phyloP scores from a whole-genome alignment of 179 eudicot genomes.

The Silene vulgaris region DNA sequence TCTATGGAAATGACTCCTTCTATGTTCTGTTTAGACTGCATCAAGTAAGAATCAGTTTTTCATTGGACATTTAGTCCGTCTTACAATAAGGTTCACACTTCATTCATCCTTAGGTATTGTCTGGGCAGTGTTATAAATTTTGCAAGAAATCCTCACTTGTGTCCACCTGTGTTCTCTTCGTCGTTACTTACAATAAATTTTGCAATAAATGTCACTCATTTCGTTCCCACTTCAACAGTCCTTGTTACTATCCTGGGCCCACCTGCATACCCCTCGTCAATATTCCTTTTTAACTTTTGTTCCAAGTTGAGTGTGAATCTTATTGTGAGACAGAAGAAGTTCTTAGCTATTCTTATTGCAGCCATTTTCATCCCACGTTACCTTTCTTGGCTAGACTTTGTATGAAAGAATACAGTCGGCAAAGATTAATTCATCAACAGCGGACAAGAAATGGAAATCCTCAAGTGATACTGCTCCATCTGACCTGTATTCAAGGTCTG shows the following conservation, averaged over 20 bases:
- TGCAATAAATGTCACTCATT: not conserved
- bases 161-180: not conserved
- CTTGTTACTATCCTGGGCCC: not conserved
- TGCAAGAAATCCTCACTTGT: not conserved
- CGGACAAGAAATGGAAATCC: constrained; percentile 65
- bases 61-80: not conserved
- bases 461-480: constrained; percentile 44
- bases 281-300: not conserved
- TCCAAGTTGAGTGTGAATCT: not conserved
- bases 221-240: not conserved
- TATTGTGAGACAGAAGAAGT: not conserved
- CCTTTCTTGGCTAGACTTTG: constrained; percentile 44
- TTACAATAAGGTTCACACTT: not conserved
- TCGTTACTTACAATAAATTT: not conserved
- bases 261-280: not conserved
- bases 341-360: constrained; percentile 11
- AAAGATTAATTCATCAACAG: constrained; percentile 51
- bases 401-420: constrained; percentile 82
- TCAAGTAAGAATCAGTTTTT: constrained; percentile 45
- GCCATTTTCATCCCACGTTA: not conserved
- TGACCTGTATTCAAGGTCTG: constrained; percentile 70
- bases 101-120: not conserved
- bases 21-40: constrained; percentile 87
- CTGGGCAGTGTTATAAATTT: not conserved
- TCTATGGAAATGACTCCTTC: constrained; percentile 76